Evolutionary conservation across 1,139 yeast species (phyloP).

Genomic region (Yamadazyma sp.): DNA sequence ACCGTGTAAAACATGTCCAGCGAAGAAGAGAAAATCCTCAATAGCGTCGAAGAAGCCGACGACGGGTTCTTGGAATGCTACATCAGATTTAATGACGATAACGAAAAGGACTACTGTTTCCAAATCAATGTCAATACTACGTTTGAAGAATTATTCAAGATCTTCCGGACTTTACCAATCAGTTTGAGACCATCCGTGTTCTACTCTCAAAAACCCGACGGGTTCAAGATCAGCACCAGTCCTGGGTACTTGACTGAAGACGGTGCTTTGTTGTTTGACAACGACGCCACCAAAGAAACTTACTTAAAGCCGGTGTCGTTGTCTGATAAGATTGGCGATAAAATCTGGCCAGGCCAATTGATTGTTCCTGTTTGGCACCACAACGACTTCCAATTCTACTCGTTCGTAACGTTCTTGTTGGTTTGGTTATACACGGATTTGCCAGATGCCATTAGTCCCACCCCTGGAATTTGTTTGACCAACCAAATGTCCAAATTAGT

Average conservation of each 20-base stretch:
- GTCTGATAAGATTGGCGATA: slow-evolving; percentile 52
- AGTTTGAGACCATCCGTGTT: slow-evolving; percentile 79
- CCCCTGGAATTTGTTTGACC: slow-evolving; percentile 88
- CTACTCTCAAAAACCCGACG: slow-evolving; percentile 61
- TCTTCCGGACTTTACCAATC: slow-evolving; percentile 69
- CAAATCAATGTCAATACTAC: slow-evolving; percentile 59
- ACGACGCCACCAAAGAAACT: slow-evolving; percentile 51
- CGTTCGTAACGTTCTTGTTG: slow-evolving; percentile 46
- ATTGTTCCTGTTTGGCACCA: slow-evolving; percentile 77
- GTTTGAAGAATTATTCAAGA: slow-evolving; percentile 57
- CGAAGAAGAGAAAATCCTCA: slow-evolving; percentile 12
- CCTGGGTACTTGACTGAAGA: slow-evolving; percentile 87
- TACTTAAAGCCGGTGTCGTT: slow-evolving; percentile 46
- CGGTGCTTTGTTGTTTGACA: slow-evolving; percentile 74
- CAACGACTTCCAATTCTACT: slow-evolving; percentile 48
- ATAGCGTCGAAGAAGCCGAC: slow-evolving; percentile 15
- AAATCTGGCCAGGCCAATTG: slow-evolving; percentile 88
- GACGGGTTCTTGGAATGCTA: slow-evolving; percentile 60
- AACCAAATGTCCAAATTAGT: slow-evolving; percentile 43
- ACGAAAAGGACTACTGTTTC: slow-evolving; percentile 88
- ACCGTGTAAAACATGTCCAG: slow-evolving; percentile 6
- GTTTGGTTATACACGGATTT: slow-evolving; percentile 90
- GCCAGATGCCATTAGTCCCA: slow-evolving; percentile 85
- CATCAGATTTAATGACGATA: slow-evolving; percentile 80
- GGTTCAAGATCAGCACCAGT: slow-evolving; percentile 63